These are phyloP conservation scores for Uronychia binucleata DNA, from an alignment of 73 alveolate genomes.

Conservation along the genomic window DNA sequence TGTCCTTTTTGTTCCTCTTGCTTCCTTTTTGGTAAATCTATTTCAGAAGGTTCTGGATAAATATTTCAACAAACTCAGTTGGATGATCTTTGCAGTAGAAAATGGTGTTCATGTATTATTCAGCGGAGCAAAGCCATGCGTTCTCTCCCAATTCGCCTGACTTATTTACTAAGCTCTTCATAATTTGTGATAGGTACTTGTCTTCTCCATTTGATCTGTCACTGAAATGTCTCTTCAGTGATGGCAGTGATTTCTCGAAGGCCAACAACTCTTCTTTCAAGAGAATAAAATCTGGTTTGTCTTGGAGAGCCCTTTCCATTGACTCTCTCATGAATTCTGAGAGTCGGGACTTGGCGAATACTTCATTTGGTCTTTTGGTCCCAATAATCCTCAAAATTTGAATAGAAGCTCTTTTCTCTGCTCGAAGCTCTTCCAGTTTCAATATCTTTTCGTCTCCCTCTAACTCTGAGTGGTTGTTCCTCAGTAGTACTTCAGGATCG, in stretches of 20 bases:
- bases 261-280: slow-evolving; percentile 29
- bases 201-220: background rate
- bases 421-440: background rate
- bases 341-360: background rate
- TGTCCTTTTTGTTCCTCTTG: background rate
- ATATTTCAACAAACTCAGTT: background rate
- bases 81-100: background rate
- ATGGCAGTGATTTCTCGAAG: background rate
- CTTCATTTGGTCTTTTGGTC: background rate
- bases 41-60: slow-evolving; percentile 2
- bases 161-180: background rate
- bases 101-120: background rate
- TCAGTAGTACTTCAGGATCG: background rate
- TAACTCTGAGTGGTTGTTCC: background rate
- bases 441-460: background rate
- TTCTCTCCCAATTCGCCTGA: background rate
- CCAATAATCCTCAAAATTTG: slow-evolving; percentile 43
- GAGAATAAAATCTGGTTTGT: slow-evolving; percentile 25
- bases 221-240: background rate
- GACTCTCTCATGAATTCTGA: background rate
- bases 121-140: background rate
- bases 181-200: background rate
- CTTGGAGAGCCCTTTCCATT: slow-evolving; percentile 7
- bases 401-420: slow-evolving; percentile 49
- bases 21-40: background rate